Conservation (phyloP, 2,329 filamentous ascomycete species). For the Paraphaeosphaeria sporulosa region DNA sequence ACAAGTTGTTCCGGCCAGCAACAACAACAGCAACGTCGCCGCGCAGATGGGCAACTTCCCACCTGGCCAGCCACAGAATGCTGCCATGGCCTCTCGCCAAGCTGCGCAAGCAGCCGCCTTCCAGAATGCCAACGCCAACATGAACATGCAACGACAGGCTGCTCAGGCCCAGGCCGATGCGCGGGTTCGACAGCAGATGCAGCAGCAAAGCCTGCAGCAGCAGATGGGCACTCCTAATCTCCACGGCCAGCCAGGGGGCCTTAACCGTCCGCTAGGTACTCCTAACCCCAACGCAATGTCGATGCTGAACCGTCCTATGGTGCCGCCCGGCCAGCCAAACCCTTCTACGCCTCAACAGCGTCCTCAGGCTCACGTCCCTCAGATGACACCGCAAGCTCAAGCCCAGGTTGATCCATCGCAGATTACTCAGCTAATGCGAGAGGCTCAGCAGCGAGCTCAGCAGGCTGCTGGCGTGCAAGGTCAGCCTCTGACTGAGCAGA, state of each 20-base stretch:
- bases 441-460: conserved; percentile 45
- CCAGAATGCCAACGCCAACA: conserved; percentile 26
- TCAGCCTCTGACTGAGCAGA: conserved; percentile 41
- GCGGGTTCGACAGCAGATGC: conserved; percentile 40
- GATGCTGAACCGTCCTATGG: conserved; percentile 58
- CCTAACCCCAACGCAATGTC: conserved; percentile 57
- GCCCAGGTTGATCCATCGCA: conserved; percentile 36
- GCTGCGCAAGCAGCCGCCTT: conserved; percentile 31
- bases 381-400: conserved; percentile 43
- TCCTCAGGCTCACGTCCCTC: conserved; percentile 44
- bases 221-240: conserved; percentile 20
- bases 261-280: conserved; percentile 52
- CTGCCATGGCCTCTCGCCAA: conserved; percentile 38
- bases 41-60: conserved; percentile 47
- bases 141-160: conserved; percentile 46
- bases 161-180: conserved; percentile 34
- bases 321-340: conserved; percentile 53
- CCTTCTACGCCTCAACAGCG: conserved; percentile 46
- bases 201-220: conserved; percentile 36
- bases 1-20: conserved; percentile 70
- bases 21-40: conserved; percentile 61
- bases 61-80: conserved; percentile 35
- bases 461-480: conserved; percentile 33
- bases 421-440: conserved; percentile 40
- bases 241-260: conserved; percentile 55